Base-by-base conservation (phyloP, 208 protist genomes). In the Wallacemonas rigidus region DNA sequence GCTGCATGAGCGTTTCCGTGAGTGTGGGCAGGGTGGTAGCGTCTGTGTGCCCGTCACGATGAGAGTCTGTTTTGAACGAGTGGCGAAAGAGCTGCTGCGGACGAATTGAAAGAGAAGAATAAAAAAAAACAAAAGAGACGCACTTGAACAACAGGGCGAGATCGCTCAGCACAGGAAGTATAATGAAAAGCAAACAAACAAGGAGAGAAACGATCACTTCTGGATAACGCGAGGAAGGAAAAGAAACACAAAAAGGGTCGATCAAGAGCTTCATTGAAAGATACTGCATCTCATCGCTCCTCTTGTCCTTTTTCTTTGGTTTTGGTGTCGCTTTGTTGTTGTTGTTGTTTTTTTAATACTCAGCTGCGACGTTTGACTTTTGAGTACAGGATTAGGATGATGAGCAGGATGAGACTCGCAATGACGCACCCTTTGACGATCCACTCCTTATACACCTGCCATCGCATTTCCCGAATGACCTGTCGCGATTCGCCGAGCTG, bases 391-490 rank as follows among this genome's bases (percentile, higher is more conserved):
- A 91, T 82, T 9, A 86, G 15, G 6, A 88, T 60, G 60, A 91
- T 81, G 61, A 94, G 51, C 56, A 81, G 41, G 54, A 94, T 11
- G 17, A 94, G 61, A 7, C 80, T 60, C 2, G 69, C 56, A 35
- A 94, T 67, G 1, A 94, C 85, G 38, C 74, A 69, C 35, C 76
- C 86, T 67, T 94, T 94, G 43, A 87, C 72, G 4, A 86, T 74
- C 83, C 86, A 94, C 74, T 94, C 89, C 76, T 87, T 89, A 65
- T 90, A 94, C 47, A 94, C 84, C 8, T 77, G 55, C 75, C 87
- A 81, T 54, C 89, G 89, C 69, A 94, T 89, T 54, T 83, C 75
- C 15, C 74, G 86, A 76, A 94, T 91, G 1, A 83, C 76, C 67
- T 81, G 74, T 4, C 80, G 81, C 1, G 85, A 86, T 39, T 85